Evolutionary conservation across 805 yeast genomes (phyloP), one percentile per base, ranked within the genome.

Genomic region (Sugiyamaella americana): DNA sequence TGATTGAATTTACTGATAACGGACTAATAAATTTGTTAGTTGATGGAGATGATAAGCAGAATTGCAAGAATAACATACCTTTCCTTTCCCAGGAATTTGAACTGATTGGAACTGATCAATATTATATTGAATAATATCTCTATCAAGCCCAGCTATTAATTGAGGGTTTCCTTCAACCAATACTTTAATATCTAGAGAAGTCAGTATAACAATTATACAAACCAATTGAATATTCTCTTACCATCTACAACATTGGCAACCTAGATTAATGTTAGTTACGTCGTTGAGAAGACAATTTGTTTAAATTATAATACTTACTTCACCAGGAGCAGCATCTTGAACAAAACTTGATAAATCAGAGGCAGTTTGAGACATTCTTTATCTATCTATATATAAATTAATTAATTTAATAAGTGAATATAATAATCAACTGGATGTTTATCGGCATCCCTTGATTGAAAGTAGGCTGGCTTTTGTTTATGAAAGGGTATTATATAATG

Each of bases 261-360:
- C 60, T 51, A 17, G 23, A 21, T 11, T n/a, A n/a, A n/a, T n/a
- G n/a, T n/a, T n/a, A n/a, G n/a, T n/a, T n/a, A n/a, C n/a, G n/a
- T n/a, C n/a, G n/a, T n/a, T n/a, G n/a, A n/a, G n/a, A n/a, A n/a
- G n/a, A n/a, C n/a, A n/a, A n/a, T n/a, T n/a, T n/a, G n/a, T n/a
- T n/a, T n/a, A n/a, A n/a, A n/a, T n/a, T n/a, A n/a, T 17, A 11
- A 36, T 52, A 45, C 68, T 52, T 37, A 72, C 71, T 58, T 74
- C 78, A 17, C 83, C 83, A 4, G 81, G 77, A 18, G 83, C 82
- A 2, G 81, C 73, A 45, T 78, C 82, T 24, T 60, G 55, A 32
- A 78, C 54, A 43, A 69, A 65, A 37, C 53, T 43, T 16, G 67
- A 57, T 22, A 65, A 43, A n/a, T 42, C 47, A 20, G 45, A 44